Conservation (phyloP, 2,329 filamentous ascomycete species). For the Mariannaea elegans region DNA sequence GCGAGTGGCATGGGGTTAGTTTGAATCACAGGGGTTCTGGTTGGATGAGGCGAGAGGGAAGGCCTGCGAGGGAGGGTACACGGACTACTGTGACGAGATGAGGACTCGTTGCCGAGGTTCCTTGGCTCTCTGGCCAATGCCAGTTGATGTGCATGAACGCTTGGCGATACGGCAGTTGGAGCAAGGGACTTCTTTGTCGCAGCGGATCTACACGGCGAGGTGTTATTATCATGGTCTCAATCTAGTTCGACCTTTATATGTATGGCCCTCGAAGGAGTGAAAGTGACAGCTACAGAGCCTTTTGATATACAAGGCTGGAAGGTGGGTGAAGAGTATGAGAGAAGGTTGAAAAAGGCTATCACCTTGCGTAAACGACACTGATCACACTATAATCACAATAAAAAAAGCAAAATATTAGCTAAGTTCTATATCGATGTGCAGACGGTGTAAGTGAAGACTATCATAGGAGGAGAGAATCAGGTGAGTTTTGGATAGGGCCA, state of each 20-base stretch:
- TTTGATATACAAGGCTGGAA: conserved; percentile 1
- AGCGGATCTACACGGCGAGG: conserved; percentile 58
- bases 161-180: conserved; percentile 65
- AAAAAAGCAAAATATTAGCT: background rate
- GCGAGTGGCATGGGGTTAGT: background rate
- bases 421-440: background rate
- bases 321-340: background rate
- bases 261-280: background rate
- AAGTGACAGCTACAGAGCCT: background rate
- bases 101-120: conserved; percentile 65
- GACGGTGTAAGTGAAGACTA: conserved; percentile 4
- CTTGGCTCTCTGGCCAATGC: conserved; percentile 62
- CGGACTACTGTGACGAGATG: conserved; percentile 69
- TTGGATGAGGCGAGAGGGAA: background rate
- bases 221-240: conserved; percentile 30
- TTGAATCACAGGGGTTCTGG: conserved; percentile 1
- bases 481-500: background rate
- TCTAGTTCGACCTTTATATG: background rate
- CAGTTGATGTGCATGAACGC: conserved; percentile 63
- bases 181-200: conserved; percentile 66
- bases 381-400: conserved; percentile 50
- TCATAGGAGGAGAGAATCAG: background rate
- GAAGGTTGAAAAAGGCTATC: conserved; percentile 28
- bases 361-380: conserved; percentile 55
- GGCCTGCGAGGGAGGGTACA: conserved; percentile 22